Base-by-base conservation (phyloP, 345 rosid species). In the Mangifera indica region DNA sequence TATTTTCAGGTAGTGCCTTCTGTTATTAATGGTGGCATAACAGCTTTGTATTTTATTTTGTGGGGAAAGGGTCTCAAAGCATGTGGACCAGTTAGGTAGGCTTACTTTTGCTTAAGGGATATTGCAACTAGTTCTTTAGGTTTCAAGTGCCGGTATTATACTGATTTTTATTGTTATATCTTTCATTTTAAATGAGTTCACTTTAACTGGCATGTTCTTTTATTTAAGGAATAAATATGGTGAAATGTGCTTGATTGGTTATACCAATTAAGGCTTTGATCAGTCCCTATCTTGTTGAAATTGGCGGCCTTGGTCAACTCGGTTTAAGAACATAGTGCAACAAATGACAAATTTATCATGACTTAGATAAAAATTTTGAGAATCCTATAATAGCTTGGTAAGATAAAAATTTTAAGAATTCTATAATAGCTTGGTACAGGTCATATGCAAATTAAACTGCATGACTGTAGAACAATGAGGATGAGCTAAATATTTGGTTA, bases 61-160 rank as follows among this genome's bases (percentile, higher is more conserved):
- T 95, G 98, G 98, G 97, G 91, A 79, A 95, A 86, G 79, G 99
- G 98, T 42, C 84, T 95, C 64, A 88, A 85, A 82, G 85, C 87
- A 42, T 95, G 99, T 80, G 98, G 99, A 79, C 99, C 99, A 3
- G 79, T 88, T 25, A 92, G 99, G 99, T 95, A 87, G 54, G 78
- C 58, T 60, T 71, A 46, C 72, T 61, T 53, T 58, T 70, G 51
- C 69, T 59, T 74, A n/a, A 42, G 60, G 49, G 48, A 52, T 25
- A 60, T 76, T 42, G 34, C 44, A 68, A 34, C 65, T 45, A 18
- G 66, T 54, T 51, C n/a, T 63, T 15, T 54, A 11, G 56, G 12
- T 42, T 10, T 58, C 40, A 26, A 57, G 17, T 42, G 20, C 12
- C 4, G 32, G 0, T 29, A 11, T 17, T 24, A 20, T 20, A 26